Base-by-base conservation (phyloP, 768 basidiomycete species). In the Lepiota subincarnata region DNA sequence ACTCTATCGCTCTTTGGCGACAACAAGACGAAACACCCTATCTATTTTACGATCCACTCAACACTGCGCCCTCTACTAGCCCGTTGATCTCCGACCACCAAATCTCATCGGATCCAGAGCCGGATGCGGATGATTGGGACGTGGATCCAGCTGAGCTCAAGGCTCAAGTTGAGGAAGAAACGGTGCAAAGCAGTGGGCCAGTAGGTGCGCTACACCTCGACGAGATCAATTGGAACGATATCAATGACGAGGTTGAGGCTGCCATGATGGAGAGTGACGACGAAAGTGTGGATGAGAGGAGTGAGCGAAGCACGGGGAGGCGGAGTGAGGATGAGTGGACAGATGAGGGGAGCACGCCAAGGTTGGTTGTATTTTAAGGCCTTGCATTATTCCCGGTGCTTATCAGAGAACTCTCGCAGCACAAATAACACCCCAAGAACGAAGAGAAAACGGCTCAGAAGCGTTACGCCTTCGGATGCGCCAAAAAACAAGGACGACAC, bases 1-100 rank as follows among this genome's bases (percentile, higher is more conserved):
- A 95, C 66, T 92, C 87, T 10, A 73, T 95, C 53, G 86, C 89
- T n/a, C 73, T 86, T n/a, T 98, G 96, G 93, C 71, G 71, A 49
- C 82, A 82, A 51, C 86, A 89, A 63, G 84, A 88, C 57, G 96
- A 97, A 70, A 74, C 72, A 1, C 78, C 79, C 2, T 96, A 93
- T 71, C 71, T 90, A 38, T 74, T 89, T 48, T 85, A 88, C 62
- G 81, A 80, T 46, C 80, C 80, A 16, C 69, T 77, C 39, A 67
- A 67, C 37, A 64, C 72, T 45, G 68, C 49, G 10, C 39, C 66
- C 13, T 46, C 48, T 3, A 52, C 56, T 47, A 43, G 58, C 55
- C 36, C 48, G 28, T 10, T 39, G 19, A 44, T 51, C 50, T 31
- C 67, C 65, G 12, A 70, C 58, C 50, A 68, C 68, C 36, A 79